Conservation (phyloP, 345 rosid genomes). For the Camelina laxa region DNA sequence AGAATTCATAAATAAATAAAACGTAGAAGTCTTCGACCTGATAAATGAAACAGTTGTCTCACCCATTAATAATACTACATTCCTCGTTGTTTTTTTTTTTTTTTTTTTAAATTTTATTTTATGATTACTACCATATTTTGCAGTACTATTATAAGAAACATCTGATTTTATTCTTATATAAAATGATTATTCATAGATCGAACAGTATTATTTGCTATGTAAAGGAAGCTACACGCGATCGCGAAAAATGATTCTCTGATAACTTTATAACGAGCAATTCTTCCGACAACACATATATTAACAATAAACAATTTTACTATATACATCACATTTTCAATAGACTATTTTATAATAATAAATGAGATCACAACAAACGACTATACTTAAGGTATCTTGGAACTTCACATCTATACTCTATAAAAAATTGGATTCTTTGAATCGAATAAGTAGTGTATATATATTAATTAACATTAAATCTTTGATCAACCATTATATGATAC, state of each 20-base stretch:
- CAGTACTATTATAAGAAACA: not conserved
- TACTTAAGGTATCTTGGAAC: not conserved
- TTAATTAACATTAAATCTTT: not conserved
- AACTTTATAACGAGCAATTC: not conserved
- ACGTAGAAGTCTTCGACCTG: slow-evolving; percentile 31
- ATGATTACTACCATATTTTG: no score
- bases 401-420: not conserved
- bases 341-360: not conserved
- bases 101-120: no score
- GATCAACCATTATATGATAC: not conserved
- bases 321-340: not conserved
- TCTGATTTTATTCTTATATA: no score
- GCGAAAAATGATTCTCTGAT: not conserved
- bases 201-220: no score
- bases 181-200: no score
- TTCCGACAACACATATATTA: not conserved
- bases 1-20: slow-evolving; percentile 16
- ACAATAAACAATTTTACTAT: no score
- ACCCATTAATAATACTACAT: no score
- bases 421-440: not conserved
- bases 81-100: no score
- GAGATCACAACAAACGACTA: not conserved
- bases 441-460: not conserved
- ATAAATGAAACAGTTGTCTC: slow-evolving; percentile 31
- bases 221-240: not conserved